Evolutionary conservation across 345 rosid genomes (phyloP).

Genomic region (Noccaea caerulescens): DNA sequence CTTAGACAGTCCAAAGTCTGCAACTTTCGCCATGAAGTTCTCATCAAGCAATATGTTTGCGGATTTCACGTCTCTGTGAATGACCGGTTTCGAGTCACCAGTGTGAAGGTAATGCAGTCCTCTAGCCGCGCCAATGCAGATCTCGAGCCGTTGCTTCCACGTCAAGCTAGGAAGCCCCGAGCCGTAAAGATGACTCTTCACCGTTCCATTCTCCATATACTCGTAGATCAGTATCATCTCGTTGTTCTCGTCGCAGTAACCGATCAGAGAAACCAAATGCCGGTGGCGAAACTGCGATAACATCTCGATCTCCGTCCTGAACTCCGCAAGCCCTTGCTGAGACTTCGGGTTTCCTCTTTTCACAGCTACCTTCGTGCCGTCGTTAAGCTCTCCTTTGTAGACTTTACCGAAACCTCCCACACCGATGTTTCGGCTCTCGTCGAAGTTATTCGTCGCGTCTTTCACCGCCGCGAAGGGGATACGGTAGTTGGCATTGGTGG

Average conservation of each 20-base stretch:
- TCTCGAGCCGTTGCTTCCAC: slow-evolving; percentile 54
- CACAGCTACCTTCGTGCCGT: slow-evolving; percentile 55
- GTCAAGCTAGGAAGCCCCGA: slow-evolving; percentile 45
- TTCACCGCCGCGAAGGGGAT: slow-evolving; percentile 53
- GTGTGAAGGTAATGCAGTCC: slow-evolving; percentile 57
- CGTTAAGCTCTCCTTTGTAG: slow-evolving; percentile 54
- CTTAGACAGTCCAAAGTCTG: slow-evolving; percentile 55
- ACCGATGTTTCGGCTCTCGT: slow-evolving; percentile 48
- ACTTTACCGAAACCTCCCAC: slow-evolving; percentile 61
- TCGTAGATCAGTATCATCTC: slow-evolving; percentile 63
- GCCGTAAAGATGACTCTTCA: slow-evolving; percentile 50
- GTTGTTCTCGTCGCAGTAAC: slow-evolving; percentile 52
- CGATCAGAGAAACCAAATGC: slow-evolving; percentile 58
- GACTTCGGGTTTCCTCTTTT: slow-evolving; percentile 57
- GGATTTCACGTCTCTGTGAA: slow-evolving; percentile 53
- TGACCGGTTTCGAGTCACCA: slow-evolving; percentile 48
- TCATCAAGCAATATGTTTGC: slow-evolving; percentile 53
- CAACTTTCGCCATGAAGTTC: slow-evolving; percentile 53
- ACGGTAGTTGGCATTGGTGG: slow-evolving; percentile 47
- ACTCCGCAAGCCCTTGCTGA: slow-evolving; percentile 57
- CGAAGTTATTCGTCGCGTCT: slow-evolving; percentile 55
- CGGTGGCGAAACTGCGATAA: slow-evolving; percentile 58
- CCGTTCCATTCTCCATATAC: slow-evolving; percentile 54
- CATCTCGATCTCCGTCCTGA: slow-evolving; percentile 61
- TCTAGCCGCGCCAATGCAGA: slow-evolving; percentile 53